Percentiles rank a stretch among this genome's conserved stretches.
phyloP scores from a whole-genome alignment of 2,329 filamentous ascomycete genomes.

The Colletotrichum lini region DNA sequence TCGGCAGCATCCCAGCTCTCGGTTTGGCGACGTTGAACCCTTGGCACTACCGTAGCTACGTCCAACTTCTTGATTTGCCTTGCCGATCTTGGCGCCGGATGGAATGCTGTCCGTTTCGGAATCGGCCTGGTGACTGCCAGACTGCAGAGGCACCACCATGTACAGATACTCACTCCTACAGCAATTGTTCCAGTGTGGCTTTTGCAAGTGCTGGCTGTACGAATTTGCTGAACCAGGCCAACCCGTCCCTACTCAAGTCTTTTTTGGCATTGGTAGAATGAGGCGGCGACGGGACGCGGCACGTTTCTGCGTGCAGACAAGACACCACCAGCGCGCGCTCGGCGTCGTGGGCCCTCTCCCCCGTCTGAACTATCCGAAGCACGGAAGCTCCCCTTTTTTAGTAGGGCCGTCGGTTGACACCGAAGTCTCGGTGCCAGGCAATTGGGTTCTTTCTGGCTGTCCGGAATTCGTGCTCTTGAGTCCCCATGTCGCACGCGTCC shows the following conservation, averaged over 20 bases:
- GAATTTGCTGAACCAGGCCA: constrained; percentile 2
- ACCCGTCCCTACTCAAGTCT: not conserved
- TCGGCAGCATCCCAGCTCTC: constrained; percentile 16
- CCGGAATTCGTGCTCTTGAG: constrained; percentile 14
- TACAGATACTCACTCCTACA: too few species aligned
- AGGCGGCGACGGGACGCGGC: not conserved
- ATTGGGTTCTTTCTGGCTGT: constrained; percentile 12
- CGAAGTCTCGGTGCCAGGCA: constrained; percentile 19
- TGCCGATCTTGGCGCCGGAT: constrained; percentile 38
- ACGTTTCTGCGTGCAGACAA: not conserved
- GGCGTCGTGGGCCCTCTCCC: not conserved
- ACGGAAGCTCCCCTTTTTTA: constrained; percentile 21
- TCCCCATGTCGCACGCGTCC: constrained; percentile 14
- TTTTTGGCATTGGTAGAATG: constrained; percentile 21
- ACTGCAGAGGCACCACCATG: not conserved
- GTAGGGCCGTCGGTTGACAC: constrained; percentile 23
- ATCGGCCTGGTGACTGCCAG: constrained; percentile 1
- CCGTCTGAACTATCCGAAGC: constrained; percentile 33
- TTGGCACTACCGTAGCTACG: constrained; percentile 31
- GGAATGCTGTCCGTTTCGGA: constrained; percentile 36
- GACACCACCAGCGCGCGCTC: not conserved
- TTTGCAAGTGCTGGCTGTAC: not conserved
- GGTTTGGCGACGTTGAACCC: constrained; percentile 24
- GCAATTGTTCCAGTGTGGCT: too few species aligned
- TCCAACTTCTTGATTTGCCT: constrained; percentile 34